A percentile compares a stretch with the other conserved stretches of the same genome.
phyloP scores from a whole-genome alignment of 768 basidiomycete genomes.

The Lactifluus rugatus region DNA sequence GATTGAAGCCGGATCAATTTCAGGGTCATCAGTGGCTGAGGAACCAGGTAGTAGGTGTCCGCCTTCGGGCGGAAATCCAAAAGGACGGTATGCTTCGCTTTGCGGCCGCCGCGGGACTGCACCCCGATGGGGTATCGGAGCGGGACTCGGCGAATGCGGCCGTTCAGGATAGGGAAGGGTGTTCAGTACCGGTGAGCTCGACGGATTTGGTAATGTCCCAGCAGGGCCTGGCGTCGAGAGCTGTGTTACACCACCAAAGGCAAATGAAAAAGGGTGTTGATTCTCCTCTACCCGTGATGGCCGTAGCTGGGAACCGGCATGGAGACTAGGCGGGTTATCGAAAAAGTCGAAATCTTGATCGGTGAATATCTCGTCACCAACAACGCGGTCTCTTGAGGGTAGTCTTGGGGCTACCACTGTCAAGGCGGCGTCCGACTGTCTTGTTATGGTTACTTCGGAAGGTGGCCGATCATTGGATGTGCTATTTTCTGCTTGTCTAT shows the following conservation, averaged over 20 bases:
- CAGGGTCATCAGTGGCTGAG: constrained; percentile 6
- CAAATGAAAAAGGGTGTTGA: constrained; percentile 18
- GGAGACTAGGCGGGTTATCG: constrained; percentile 16
- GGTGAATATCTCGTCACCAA: constrained; percentile 18
- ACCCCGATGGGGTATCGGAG: constrained; percentile 9
- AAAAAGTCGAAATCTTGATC: constrained; percentile 21
- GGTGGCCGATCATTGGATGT: background rate
- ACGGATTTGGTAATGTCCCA: constrained; percentile 6
- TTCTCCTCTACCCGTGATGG: constrained; percentile 6
- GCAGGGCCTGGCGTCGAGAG: constrained; percentile 10
- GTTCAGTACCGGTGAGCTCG: constrained; percentile 6
- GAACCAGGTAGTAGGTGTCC: constrained; percentile 4
- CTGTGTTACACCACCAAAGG: constrained; percentile 12
- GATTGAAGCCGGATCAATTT: constrained; percentile 15
- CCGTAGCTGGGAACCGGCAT: constrained; percentile 1
- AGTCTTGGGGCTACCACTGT: background rate
- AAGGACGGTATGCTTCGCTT: constrained; percentile 15
- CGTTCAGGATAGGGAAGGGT: constrained; percentile 17
- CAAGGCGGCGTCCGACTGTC: background rate
- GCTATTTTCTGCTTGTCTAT: background rate
- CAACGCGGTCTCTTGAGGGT: background rate
- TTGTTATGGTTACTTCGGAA: background rate
- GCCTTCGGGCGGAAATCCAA: constrained; percentile 13
- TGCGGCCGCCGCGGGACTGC: constrained; percentile 5
- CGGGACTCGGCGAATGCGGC: constrained; percentile 20